These are phyloP conservation scores for Mycena crocata DNA, from an alignment of 768 basidiomycete genomes.

Conservation along the genomic window DNA sequence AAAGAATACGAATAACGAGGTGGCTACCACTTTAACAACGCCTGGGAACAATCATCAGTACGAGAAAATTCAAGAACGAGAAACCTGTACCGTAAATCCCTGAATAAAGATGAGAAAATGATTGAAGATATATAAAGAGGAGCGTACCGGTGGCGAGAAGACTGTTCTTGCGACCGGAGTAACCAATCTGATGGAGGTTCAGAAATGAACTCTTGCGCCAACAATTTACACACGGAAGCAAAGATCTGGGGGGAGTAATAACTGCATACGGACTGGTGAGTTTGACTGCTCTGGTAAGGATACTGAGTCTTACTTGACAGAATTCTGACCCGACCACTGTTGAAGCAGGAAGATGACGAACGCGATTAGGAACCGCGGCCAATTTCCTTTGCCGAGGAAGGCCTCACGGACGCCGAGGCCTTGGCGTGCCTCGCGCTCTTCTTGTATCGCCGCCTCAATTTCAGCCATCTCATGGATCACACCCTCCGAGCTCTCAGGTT, in stretches of 20 bases:
- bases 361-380: slow-evolving; percentile 86
- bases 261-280: slow-evolving; percentile 37
- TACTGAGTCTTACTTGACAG: slow-evolving; percentile 59
- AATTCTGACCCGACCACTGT: slow-evolving; percentile 89
- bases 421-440: slow-evolving; percentile 74
- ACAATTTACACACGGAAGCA: slow-evolving; percentile 57
- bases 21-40: slow-evolving; percentile 76
- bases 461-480: slow-evolving; percentile 78
- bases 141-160: slow-evolving; percentile 76
- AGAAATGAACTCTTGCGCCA: slow-evolving; percentile 5
- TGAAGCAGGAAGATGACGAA: slow-evolving; percentile 83
- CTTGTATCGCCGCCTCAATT: slow-evolving; percentile 82
- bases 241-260: slow-evolving; percentile 86
- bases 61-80: not conserved
- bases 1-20: slow-evolving; percentile 73
- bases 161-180: slow-evolving; percentile 65
- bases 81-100: slow-evolving; percentile 37
- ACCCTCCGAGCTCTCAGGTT: slow-evolving; percentile 51
- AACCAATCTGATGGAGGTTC: slow-evolving; percentile 66
- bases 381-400: slow-evolving; percentile 85
- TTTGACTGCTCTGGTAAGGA: not conserved
- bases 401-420: slow-evolving; percentile 77
- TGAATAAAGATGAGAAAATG: not conserved
- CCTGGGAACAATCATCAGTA: not conserved
- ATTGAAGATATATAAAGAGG: not conserved